Evolutionary conservation across 805 yeast species (phyloP).

Genomic region (Grigorovia humatica): DNA sequence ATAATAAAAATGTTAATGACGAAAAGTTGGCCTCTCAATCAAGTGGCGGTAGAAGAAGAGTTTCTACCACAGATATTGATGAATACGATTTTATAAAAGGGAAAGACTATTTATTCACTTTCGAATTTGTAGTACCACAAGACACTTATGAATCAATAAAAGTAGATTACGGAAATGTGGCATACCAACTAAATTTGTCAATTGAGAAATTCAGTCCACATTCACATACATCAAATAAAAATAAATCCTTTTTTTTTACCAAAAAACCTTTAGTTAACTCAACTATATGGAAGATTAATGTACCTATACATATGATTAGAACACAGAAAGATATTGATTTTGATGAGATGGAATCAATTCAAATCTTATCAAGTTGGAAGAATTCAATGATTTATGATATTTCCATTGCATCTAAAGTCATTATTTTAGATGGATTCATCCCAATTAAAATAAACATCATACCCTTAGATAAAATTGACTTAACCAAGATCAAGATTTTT

Average conservation of each 20-base stretch:
- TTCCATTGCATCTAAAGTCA: slow-evolving; percentile 75
- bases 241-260: background rate
- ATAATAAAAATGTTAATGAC: background rate
- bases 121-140: slow-evolving; percentile 78
- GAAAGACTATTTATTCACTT: slow-evolving; percentile 84
- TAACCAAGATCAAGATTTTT: slow-evolving; percentile 76
- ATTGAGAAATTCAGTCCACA: background rate
- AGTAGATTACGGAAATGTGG: slow-evolving; percentile 71
- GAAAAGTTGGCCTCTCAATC: background rate
- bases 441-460: slow-evolving; percentile 76
- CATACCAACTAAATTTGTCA: slow-evolving; percentile 53
- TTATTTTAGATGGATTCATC: slow-evolving; percentile 68
- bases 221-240: background rate
- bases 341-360: slow-evolving; percentile 88
- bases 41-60: background rate
- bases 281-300: background rate
- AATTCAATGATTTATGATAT: slow-evolving; percentile 81
- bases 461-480: slow-evolving; percentile 73
- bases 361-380: slow-evolving; percentile 85
- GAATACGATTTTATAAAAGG: slow-evolving; percentile 42
- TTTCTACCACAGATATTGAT: background rate
- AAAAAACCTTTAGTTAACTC: background rate
- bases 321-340: slow-evolving; percentile 64
- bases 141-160: slow-evolving; percentile 68
- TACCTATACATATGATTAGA: slow-evolving; percentile 56